These are phyloP conservation scores for Coemansia sp. DNA, from an alignment of 192 early-diverging fungal species.

Conservation along the genomic window DNA sequence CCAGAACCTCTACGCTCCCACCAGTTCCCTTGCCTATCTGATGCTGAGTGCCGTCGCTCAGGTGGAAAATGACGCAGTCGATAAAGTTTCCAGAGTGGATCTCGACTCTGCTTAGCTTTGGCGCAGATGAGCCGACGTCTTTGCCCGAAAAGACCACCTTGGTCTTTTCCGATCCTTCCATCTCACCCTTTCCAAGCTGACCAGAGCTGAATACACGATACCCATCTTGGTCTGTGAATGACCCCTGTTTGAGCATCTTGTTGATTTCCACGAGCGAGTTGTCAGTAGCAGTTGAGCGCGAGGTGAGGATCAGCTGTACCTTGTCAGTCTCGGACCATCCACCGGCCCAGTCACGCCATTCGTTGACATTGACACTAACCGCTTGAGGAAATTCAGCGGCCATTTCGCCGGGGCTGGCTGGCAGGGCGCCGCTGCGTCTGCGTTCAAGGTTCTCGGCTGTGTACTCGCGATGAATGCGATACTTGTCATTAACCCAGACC, in stretches of 20 bases:
- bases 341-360: constrained; percentile 30
- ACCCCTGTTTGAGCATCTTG: constrained; percentile 1
- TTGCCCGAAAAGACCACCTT: constrained; percentile 35
- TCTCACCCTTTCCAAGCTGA: constrained; percentile 45
- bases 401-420: constrained; percentile 27
- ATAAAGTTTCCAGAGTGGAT: constrained; percentile 54
- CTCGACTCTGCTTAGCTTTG: constrained; percentile 31
- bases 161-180: constrained; percentile 33
- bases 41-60: constrained; percentile 48
- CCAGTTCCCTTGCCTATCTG: constrained; percentile 53
- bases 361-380: constrained; percentile 14
- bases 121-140: constrained; percentile 12
- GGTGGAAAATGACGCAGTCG: constrained; percentile 55
- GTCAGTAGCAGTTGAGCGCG: constrained; percentile 27
- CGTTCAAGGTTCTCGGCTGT: constrained; percentile 38
- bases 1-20: constrained; percentile 22
- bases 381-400: constrained; percentile 23
- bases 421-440: constrained; percentile 22
- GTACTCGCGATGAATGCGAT: constrained; percentile 59
- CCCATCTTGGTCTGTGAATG: constrained; percentile 20
- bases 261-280: constrained; percentile 18
- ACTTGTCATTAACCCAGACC: constrained; percentile 53
- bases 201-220: constrained; percentile 23
- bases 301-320: constrained; percentile 37
- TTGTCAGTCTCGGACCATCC: constrained; percentile 29